Base-by-base conservation (phyloP, 139 green algal species). In the Monoraphidium neglectum region DNA sequence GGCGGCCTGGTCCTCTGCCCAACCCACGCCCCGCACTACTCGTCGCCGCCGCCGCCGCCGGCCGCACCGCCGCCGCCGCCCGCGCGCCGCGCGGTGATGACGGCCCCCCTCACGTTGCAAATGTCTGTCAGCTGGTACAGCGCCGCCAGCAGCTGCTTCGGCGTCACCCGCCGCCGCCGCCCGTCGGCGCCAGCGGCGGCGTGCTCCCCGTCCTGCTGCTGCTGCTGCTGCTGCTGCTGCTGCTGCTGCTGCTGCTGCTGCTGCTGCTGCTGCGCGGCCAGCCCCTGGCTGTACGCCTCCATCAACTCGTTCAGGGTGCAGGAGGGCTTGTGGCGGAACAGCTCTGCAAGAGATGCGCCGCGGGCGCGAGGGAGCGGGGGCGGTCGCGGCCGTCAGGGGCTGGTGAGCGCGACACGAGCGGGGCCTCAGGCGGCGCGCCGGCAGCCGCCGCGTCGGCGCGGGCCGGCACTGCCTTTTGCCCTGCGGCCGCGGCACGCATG, bases 121-220 rank as follows among this genome's bases (percentile, higher is more conserved):
- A 64, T 51, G 30, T 79, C 73, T 24, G n/a, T 72, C 46, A 79
- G 63, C 63, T 79, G 73, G 36, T 54, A 18, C 32, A 79, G 35
- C 12, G 73, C 73, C 36, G 64, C 54, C 62, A 68, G 64, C 64
- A 79, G 47, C 63, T 79, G 73, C 51, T 28, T 21, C 3, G 28
- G 13, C 24, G 62, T 73, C 18, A 79, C 49, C 24, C 46, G 35
- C n/a, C 73, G 62, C 47, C 65, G 57, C 2, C 49, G 26, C n/a
- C 10, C 57, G 6, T 8, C 57, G 57, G 26, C 57, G 6, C 62
- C 36, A 23, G 23, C 43, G 59, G 28, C 35, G 43, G 8, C 43
- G 43, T 12, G 8, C 8, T 12, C 43, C 8, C 12, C 43, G 43
- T 36, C 37, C 16, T 54, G 43, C 37, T 68, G 36, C 47, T 70